Base-by-base conservation (phyloP, 1,284 basidiomycete genomes). In the Porogramme epimiltina region DNA sequence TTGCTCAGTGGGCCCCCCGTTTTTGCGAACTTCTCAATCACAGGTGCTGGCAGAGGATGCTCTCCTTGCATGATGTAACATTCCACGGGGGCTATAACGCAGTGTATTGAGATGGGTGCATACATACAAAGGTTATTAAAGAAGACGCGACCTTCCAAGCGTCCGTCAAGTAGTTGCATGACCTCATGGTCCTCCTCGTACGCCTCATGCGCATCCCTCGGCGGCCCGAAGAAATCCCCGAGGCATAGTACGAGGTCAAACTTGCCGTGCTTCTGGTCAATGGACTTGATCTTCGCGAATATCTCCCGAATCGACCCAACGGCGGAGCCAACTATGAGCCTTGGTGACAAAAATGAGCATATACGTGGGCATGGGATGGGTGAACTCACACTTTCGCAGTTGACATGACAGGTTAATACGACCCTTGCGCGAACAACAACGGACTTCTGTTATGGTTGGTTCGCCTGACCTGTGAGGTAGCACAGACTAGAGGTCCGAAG, bases 41-140 rank as follows among this genome's bases (percentile, higher is more conserved):
- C 84, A 28, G 74, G 68, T 28, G 79, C 72, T 2, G 95, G 93
- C 18, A 97, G 71, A 1, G 85, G 80, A 58, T 85, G 74, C 52
- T 84, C 82, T 23, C 93, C 95, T 68, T 93, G 85, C 79, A 93
- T 94, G 58, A 98, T 87, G 73, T 98, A 98, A 51, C 93, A 95
- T 58, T 92, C 87, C 20, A 97, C 74, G 4, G 96, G 93, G 33
- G 88, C 92, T 90, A 49, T 34, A 43, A 43, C 45, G 37, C 19
- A n/a, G 45, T 48, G 33, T 42, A 48, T 46, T 59, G 42, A 52
- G 13, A 9, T 9, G 8, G 8, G n/a, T 16, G 16, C 34, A 18
- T 37, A 6, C 10, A 16, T 37, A 18, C 34, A 37, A 4, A 37
- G n/a, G 5, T 5, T 18, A 52, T 39, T 19, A 25, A 24, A 22